Evolutionary conservation across 1,139 yeast species (phyloP).

Genomic region (Taphrina sp.): DNA sequence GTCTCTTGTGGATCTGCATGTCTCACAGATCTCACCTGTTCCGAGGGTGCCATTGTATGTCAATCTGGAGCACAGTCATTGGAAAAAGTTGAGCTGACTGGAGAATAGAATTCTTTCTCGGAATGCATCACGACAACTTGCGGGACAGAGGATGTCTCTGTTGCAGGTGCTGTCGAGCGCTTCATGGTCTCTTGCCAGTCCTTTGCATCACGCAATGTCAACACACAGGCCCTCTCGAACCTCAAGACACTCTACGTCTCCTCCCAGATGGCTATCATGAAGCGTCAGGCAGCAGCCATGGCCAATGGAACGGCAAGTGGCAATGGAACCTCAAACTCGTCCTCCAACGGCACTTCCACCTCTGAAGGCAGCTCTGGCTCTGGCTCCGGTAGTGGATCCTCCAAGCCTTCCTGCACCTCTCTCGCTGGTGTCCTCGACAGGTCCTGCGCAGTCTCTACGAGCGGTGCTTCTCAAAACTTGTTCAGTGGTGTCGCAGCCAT

Average conservation of each 20-base stretch:
- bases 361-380: constrained; percentile 11
- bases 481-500: too few species aligned
- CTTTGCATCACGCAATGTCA: background rate
- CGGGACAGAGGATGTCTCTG: background rate
- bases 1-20: constrained; percentile 9
- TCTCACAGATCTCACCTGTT: constrained; percentile 3
- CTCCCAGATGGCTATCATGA: constrained; percentile 16
- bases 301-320: background rate
- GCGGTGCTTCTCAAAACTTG: too few species aligned
- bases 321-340: constrained; percentile 3
- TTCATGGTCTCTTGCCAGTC: constrained; percentile 8
- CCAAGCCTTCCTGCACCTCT: too few species aligned
- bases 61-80: too few species aligned
- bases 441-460: constrained; percentile 2
- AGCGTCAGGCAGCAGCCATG: constrained; percentile 10
- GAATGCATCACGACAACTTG: constrained; percentile 4
- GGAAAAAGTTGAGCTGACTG: too few species aligned
- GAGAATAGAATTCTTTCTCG: constrained; percentile 7
- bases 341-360: background rate
- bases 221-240: background rate
- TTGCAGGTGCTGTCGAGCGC: constrained; percentile 7
- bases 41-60: constrained; percentile 6
- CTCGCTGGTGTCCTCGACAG: constrained; percentile 7
- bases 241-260: constrained; percentile 15
- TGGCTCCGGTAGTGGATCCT: too few species aligned